Evolutionary conservation across 495 filamentous ascomycete species (phyloP).

Genomic region (Penicillium chermesinum): DNA sequence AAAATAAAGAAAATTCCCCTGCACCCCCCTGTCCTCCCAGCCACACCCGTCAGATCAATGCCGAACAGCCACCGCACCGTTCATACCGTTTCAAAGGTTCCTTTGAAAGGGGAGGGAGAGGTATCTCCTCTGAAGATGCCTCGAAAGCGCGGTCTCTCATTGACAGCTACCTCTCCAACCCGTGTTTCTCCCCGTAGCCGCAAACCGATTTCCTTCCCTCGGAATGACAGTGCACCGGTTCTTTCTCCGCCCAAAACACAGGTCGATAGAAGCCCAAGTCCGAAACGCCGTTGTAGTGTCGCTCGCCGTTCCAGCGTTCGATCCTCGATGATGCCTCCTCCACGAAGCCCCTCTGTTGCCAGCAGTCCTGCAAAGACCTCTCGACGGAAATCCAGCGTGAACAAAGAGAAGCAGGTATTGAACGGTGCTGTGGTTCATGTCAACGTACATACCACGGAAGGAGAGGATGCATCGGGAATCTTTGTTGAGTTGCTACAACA

Average conservation of each 20-base stretch:
- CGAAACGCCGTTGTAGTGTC: constrained; percentile 20
- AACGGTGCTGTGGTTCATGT: constrained; percentile 80
- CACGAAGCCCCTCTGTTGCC: constrained; percentile 16
- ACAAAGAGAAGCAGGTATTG: constrained; percentile 33
- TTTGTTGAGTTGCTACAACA: constrained; percentile 76
- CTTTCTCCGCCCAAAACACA: constrained; percentile 25
- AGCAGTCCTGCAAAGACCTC: constrained; percentile 29
- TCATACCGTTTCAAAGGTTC: constrained; percentile 72
- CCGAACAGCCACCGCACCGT: constrained; percentile 40
- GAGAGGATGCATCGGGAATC: constrained; percentile 76
- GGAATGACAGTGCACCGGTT: constrained; percentile 10
- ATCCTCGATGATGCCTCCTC: constrained; percentile 4
- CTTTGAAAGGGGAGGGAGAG: constrained; percentile 63
- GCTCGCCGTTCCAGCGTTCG: constrained; percentile 10
- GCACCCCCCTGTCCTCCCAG: constrained; percentile 23
- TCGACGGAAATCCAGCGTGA: constrained; percentile 18
- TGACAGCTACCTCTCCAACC: constrained; percentile 35
- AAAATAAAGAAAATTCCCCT: constrained; percentile 33
- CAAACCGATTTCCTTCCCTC: constrained; percentile 20
- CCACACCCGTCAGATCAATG: constrained; percentile 29
- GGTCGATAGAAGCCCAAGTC: constrained; percentile 16
- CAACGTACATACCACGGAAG: constrained; percentile 88
- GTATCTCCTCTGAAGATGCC: constrained; percentile 53
- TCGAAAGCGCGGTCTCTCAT: constrained; percentile 49
- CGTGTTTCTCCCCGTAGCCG: constrained; percentile 33